These are phyloP conservation scores for Ceriops decandra DNA, from an alignment of 345 rosid species.

Conservation along the genomic window DNA sequence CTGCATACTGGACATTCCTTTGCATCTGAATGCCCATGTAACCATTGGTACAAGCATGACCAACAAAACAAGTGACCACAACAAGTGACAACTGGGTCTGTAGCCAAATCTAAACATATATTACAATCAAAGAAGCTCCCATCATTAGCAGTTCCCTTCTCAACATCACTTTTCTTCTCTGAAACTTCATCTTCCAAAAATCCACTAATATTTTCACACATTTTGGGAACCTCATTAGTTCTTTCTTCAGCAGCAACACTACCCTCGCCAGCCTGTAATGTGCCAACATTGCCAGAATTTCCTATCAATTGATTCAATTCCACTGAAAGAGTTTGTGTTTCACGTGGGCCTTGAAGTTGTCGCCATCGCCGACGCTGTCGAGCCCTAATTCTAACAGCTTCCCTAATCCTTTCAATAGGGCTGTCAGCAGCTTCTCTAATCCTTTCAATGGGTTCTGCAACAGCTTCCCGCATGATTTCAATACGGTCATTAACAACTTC, in stretches of 20 bases:
- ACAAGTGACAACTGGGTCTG: conserved; percentile 29
- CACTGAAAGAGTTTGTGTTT: conserved; percentile 46
- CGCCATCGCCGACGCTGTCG: conserved; percentile 53
- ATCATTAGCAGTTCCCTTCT: conserved; percentile 50
- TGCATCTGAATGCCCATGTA: conserved; percentile 54
- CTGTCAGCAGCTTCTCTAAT: conserved; percentile 34
- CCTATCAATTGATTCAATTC: conserved; percentile 57
- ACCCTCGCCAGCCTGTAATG: conserved; percentile 84
- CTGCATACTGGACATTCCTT: conserved; percentile 98
- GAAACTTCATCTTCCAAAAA: conserved; percentile 46
- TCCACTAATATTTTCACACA: conserved; percentile 63
- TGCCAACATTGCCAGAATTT: conserved; percentile 37
- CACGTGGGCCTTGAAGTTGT: conserved; percentile 42
- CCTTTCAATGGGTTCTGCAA: conserved; percentile 45
- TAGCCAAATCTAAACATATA: conserved; percentile 30
- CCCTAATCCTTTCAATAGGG: conserved; percentile 47
- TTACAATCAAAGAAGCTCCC: conserved; percentile 53
- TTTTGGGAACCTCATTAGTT: conserved; percentile 49
- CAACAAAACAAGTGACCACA: conserved; percentile 36
- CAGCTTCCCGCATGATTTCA: conserved; percentile 38
- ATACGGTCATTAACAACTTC: conserved; percentile 42
- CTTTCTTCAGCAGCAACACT: conserved; percentile 75
- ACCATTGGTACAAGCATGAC: conserved; percentile 28
- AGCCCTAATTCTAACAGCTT: conserved; percentile 56
- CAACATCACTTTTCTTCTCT: conserved; percentile 52